Evolutionary conservation across 1,139 yeast species (phyloP), one percentile per base, ranked within the genome.

Genomic region (Scheffersomyces parashehatae): DNA sequence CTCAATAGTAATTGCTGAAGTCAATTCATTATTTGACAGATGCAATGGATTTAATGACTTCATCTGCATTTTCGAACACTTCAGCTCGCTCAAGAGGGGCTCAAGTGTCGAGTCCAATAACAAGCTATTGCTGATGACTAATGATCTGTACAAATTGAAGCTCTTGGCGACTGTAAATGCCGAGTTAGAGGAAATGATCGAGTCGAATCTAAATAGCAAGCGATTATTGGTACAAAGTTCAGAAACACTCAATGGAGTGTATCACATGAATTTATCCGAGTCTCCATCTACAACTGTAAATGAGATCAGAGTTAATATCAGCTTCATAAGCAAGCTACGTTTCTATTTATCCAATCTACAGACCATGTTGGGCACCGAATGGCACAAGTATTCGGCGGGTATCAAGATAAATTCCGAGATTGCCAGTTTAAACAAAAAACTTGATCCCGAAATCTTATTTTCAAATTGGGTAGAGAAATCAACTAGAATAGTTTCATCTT

Each of bases 321-420:
- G 66, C 33, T 39, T 66, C 5, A 45, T 45, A 5, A 51, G 53
- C 12, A 67, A 62, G 43, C 39, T 62, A 11, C 40, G 50, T 15
- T 64, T 56, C 42, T 68, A 65, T 44, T 41, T 53, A 14, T 36
- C 29, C 0, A 53, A 50, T 32, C 49, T 70, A 10, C 46, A 51
- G 5, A 46, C 39, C n/a, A 44, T 72, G 2, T 70, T 91, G 9
- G 96, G 97, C 0, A 57, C 69, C 11, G 85, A 83, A 28, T 91
- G 97, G 97, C 70, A 68, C 39, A 73, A 79, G 36, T 88, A 84
- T 53, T 82, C 91, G 0, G 83, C 85, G 39, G 97, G 97, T 0
- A 77, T 74, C 42, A 79, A 77, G 49, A 76, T 91, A 1, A 70
- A 75, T 12, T 60, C 71, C 1, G 88, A 82, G 46, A 72, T 82